Conservation (phyloP, 2,329 filamentous ascomycete genomes). For the Leptodontidium sp. region DNA sequence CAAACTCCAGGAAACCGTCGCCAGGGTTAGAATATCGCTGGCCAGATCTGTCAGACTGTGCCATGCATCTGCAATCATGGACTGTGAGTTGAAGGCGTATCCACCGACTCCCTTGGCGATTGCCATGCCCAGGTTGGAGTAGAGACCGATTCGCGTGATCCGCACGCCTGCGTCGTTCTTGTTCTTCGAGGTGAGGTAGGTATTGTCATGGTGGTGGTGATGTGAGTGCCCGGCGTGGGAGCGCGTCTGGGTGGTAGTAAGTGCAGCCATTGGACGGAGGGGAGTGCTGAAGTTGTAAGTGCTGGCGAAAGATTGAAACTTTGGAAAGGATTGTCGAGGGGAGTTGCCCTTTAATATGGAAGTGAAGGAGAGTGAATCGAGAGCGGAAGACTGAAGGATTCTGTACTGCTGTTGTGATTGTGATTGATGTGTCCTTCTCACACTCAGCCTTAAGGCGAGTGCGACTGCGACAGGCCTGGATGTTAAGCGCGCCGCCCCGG, state of each 20-base stretch:
- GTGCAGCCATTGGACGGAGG: constrained; percentile 43
- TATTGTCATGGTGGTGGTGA: constrained; percentile 83
- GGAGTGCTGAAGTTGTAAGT: constrained; percentile 24
- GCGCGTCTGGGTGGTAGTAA: constrained; percentile 45
- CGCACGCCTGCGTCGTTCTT: constrained; percentile 93
- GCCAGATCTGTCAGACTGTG: constrained; percentile 95
- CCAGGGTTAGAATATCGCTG: constrained; percentile 91
- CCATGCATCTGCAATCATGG: constrained; percentile 91
- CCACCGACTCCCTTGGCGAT: constrained; percentile 91
- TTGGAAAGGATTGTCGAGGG: constrained; percentile 38
- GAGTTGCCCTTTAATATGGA: constrained; percentile 35
- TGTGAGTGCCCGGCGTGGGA: constrained; percentile 64
- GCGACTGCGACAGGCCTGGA: constrained; percentile 34
- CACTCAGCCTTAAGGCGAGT: constrained; percentile 40
- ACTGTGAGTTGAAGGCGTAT: constrained; percentile 93
- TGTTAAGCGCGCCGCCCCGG: constrained; percentile 43
- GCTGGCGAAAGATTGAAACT: constrained; percentile 38
- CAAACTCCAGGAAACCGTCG: constrained; percentile 92
- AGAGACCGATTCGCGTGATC: constrained; percentile 88
- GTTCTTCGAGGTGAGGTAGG: constrained; percentile 81
- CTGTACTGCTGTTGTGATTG: constrained; percentile 35
- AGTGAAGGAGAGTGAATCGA: constrained; percentile 34
- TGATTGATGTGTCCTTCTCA: constrained; percentile 47
- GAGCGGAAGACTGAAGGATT: constrained; percentile 43
- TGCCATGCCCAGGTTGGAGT: constrained; percentile 93